These are phyloP conservation scores for Flaveria linearis DNA, from an alignment of 129 eudicot genomes.

Conservation along the genomic window DNA sequence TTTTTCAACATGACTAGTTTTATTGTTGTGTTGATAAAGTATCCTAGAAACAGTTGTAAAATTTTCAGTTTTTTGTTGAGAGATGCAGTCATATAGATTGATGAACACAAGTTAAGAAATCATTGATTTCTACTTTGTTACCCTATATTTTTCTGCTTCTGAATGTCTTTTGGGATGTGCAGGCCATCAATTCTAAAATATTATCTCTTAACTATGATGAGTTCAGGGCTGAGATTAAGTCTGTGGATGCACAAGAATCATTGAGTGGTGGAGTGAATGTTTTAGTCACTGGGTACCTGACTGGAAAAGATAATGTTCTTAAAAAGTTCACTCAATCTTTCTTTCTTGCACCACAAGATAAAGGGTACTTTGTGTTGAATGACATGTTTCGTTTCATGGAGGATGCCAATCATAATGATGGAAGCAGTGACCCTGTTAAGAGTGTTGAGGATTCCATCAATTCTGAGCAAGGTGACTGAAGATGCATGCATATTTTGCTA, in stretches of 20 bases:
- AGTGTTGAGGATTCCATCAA: conserved; percentile 43
- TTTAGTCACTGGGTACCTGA: conserved; percentile 73
- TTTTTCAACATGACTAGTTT: not conserved
- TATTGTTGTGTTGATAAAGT: not conserved
- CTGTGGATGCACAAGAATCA: conserved; percentile 94
- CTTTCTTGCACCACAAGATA: conserved; percentile 95
- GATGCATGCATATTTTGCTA: not conserved
- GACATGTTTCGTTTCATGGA: conserved; percentile 83
- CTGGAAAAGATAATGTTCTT: conserved; percentile 55
- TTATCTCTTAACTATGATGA: conserved; percentile 67
- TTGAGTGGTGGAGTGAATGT: conserved; percentile 77
- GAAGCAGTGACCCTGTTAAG: conserved; percentile 33
- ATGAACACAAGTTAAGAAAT: not conserved
- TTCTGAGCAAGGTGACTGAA: conserved; percentile 61
- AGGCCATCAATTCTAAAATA: conserved; percentile 84
- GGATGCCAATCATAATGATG: conserved; percentile 31
- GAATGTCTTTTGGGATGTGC: conserved; percentile 15
- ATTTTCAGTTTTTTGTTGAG: not conserved
- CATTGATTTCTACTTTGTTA: not conserved
- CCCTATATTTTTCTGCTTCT: conserved; percentile 9
- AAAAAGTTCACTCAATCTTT: conserved; percentile 70
- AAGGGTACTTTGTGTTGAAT: conserved; percentile 90
- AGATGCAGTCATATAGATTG: not conserved
- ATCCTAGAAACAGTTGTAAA: not conserved
- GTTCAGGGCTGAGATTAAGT: conserved; percentile 68